A percentile compares a stretch with the other conserved stretches of the same genome.
Evolutionary conservation across 495 filamentous ascomycete species (phyloP).

Genomic region (Achaetomiella virescens): DNA sequence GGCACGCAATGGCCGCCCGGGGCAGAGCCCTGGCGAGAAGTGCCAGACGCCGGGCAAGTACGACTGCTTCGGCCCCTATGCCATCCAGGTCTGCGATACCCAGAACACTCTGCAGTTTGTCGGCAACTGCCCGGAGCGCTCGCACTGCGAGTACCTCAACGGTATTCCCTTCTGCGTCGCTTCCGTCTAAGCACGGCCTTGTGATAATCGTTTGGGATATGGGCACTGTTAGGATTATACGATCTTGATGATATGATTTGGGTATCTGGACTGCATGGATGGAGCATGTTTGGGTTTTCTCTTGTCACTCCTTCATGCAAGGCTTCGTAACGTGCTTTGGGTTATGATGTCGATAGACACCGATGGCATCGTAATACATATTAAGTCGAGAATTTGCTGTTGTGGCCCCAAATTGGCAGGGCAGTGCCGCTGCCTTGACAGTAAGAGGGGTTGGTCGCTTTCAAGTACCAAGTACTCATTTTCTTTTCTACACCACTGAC

Average conservation of each 20-base stretch:
- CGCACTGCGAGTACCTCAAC: constrained; percentile 19
- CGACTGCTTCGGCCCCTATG: constrained; percentile 18
- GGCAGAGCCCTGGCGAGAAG: constrained; percentile 16
- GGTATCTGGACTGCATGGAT: background rate
- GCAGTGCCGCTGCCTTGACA: no score
- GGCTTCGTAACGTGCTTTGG: background rate
- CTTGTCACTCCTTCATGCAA: background rate
- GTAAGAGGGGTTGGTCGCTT: no score
- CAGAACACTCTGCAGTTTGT: constrained; percentile 12
- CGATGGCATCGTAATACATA: background rate
- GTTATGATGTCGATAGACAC: background rate
- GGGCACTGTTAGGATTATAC: no score
- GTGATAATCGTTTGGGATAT: background rate
- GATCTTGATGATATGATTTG: background rate
- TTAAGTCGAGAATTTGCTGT: no score
- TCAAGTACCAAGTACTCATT: no score
- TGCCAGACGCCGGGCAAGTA: constrained; percentile 19
- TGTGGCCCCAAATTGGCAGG: no score
- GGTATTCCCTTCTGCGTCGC: constrained; percentile 19
- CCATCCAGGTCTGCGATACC: constrained; percentile 23
- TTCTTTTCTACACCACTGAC: no score
- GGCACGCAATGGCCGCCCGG: constrained; percentile 13
- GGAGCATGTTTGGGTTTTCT: constrained; percentile 1
- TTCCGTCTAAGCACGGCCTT: background rate
- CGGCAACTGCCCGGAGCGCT: constrained; percentile 12